phyloP scores from a whole-genome alignment of 192 early-diverging fungal genomes.

The Jimgerdemannia lactiflua region DNA sequence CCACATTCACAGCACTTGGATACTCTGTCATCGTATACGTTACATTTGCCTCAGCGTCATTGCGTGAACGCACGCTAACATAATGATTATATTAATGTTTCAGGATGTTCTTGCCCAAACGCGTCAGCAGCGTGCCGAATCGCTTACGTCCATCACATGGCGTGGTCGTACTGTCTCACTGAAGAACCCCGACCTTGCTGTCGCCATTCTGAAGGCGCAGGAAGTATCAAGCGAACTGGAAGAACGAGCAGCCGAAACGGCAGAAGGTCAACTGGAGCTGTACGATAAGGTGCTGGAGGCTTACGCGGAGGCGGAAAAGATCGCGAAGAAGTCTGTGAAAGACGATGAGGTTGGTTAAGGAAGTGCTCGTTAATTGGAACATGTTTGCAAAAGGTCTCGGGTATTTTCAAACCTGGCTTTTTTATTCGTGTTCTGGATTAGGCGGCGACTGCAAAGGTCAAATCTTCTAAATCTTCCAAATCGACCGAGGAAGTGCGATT shows the following conservation, averaged over 20 bases:
- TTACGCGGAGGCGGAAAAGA: slow-evolving; percentile 58
- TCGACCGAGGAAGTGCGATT: slow-evolving; percentile 51
- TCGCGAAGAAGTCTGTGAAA: slow-evolving; percentile 56
- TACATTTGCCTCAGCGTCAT: too few relatives aligned
- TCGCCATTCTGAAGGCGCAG: slow-evolving; percentile 42
- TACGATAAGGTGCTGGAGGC: slow-evolving; percentile 56
- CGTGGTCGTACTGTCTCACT: slow-evolving; percentile 37
- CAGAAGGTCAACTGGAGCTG: slow-evolving; percentile 35
- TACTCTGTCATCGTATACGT: too few relatives aligned
- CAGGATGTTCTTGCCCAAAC: slow-evolving; percentile 36
- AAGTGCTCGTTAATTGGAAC: too few relatives aligned
- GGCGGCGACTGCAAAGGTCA: slow-evolving; percentile 60
- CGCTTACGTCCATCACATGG: slow-evolving; percentile 46
- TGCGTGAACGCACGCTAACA: background rate
- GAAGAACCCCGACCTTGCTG: slow-evolving; percentile 40
- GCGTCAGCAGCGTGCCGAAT: slow-evolving; percentile 32
- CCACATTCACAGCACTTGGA: too few relatives aligned
- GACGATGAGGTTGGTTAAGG: slow-evolving; percentile 44
- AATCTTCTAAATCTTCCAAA: slow-evolving; percentile 65
- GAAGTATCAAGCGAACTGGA: slow-evolving; percentile 33
- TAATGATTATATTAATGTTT: background rate
- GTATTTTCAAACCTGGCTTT: background rate
- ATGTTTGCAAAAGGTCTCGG: too few relatives aligned
- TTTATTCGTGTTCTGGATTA: slow-evolving; percentile 20
- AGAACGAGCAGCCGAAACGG: slow-evolving; percentile 15